Percentiles rank a stretch among this genome's conserved stretches.
phyloP scores from a whole-genome alignment of 495 filamentous ascomycete species.

The Emericellopsis terricola region DNA sequence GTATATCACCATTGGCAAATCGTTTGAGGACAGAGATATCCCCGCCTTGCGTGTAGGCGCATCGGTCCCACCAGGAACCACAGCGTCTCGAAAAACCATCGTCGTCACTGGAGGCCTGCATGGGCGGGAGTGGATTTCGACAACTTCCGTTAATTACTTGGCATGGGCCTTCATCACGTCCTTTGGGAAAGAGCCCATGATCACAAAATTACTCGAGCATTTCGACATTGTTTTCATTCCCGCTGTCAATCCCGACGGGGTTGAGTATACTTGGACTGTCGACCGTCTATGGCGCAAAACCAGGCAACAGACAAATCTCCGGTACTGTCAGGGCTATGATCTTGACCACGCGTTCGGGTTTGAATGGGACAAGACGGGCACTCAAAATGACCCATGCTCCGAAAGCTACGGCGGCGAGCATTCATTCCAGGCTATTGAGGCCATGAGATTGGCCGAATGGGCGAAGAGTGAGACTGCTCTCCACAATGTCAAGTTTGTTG shows the following conservation, averaged over 20 bases:
- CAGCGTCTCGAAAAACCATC: constrained; percentile 45
- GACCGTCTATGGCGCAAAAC: constrained; percentile 96
- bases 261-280: constrained; percentile 79
- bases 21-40: constrained; percentile 77
- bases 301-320: constrained; percentile 63
- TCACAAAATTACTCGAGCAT: constrained; percentile 61
- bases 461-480: constrained; percentile 61
- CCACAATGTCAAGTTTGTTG: constrained; percentile 55
- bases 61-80: constrained; percentile 20
- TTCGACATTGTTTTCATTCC: constrained; percentile 78
- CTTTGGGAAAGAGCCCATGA: constrained; percentile 46
- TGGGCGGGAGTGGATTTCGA: constrained; percentile 91
- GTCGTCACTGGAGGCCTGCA: constrained; percentile 74
- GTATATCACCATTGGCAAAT: constrained; percentile 57
- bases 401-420: constrained; percentile 75
- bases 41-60: constrained; percentile 64
- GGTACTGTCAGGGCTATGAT: constrained; percentile 76
- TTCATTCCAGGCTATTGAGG: constrained; percentile 73
- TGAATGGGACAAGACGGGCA: constrained; percentile 57
- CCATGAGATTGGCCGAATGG: constrained; percentile 62
- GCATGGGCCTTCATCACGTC: constrained; percentile 77
- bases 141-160: constrained; percentile 76
- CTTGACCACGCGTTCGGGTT: constrained; percentile 74
- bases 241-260: constrained; percentile 83
- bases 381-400: constrained; percentile 66